Percentiles rank a stretch among this genome's conserved stretches.
phyloP scores from a whole-genome alignment of 306 rosid species.

The Heteromeles arbutifolia region DNA sequence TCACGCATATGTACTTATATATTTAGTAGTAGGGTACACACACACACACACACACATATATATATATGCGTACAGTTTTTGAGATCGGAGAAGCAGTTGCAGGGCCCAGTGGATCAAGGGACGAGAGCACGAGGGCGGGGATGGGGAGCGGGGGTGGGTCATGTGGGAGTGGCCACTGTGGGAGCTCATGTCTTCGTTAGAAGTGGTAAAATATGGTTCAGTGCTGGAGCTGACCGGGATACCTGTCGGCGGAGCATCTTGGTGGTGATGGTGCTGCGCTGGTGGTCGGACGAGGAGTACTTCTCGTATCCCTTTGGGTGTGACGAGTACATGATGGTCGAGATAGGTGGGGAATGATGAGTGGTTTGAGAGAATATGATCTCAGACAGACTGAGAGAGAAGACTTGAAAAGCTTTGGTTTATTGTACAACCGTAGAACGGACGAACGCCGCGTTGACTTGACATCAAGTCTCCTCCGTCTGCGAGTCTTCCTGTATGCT shows the following conservation, averaged over 20 bases:
- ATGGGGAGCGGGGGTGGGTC: not conserved
- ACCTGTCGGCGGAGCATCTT: not conserved
- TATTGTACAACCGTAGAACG: too few relatives aligned
- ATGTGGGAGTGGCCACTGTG: not conserved
- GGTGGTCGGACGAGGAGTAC: not conserved
- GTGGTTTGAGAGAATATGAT: too few relatives aligned
- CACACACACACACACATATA: too few relatives aligned
- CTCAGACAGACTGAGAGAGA: too few relatives aligned
- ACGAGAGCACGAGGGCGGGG: slow-evolving; percentile 5
- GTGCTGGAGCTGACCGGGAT: not conserved
- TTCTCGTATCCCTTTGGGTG: not conserved
- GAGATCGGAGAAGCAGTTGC: slow-evolving; percentile 45
- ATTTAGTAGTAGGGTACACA: too few relatives aligned
- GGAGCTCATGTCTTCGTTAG: not conserved
- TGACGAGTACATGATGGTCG: slow-evolving; percentile 3
- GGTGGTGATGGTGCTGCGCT: not conserved
- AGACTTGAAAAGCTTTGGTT: too few relatives aligned
- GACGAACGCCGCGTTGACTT: too few relatives aligned
- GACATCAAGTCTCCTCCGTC: not conserved
- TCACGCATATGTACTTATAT: too few relatives aligned
- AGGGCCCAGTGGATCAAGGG: slow-evolving; percentile 58
- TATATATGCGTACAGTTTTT: slow-evolving; percentile 16
- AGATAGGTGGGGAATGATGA: too few relatives aligned
- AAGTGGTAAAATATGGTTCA: not conserved
- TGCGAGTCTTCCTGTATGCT: not conserved